Evolutionary conservation across 352 stramenopile species (phyloP).

Genomic region (Globisporangium apiculatum): DNA sequence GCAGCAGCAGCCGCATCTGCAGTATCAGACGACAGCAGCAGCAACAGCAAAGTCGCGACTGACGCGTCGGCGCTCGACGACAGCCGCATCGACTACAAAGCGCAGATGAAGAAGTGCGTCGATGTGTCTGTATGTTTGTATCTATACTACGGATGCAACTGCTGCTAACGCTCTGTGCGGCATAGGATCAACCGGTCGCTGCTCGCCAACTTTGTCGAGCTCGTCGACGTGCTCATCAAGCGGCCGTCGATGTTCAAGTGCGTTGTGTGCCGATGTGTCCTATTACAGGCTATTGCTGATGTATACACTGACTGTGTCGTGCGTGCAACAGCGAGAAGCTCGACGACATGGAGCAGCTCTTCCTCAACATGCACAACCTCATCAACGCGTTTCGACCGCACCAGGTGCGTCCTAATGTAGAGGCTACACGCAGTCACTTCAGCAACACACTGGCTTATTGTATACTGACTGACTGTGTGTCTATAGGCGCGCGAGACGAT

Average conservation of each 20-base stretch:
- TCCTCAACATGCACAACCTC: conserved; percentile 88
- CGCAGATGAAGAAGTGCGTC: conserved; percentile 70
- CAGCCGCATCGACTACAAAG: conserved; percentile 52
- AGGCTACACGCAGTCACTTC: background rate
- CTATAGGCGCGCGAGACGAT: conserved; percentile 59
- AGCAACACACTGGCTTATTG: background rate
- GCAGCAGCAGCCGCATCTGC: too few relatives aligned
- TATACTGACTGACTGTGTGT: background rate
- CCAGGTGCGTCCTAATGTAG: conserved; percentile 26
- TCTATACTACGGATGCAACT: background rate
- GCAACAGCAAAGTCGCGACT: conserved; percentile 3
- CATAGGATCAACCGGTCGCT: conserved; percentile 75
- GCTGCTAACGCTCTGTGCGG: background rate
- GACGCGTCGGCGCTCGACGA: conserved; percentile 2
- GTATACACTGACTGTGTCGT: too few relatives aligned
- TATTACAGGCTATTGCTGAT: too few relatives aligned
- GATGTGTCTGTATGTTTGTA: background rate
- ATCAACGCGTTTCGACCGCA: conserved; percentile 86
- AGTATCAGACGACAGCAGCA: background rate
- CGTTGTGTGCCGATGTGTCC: conserved; percentile 10
- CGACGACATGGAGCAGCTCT: conserved; percentile 78
- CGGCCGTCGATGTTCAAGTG: conserved; percentile 78
- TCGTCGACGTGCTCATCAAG: conserved; percentile 78
- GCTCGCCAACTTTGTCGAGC: conserved; percentile 77
- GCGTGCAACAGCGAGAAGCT: conserved; percentile 55